These are phyloP conservation scores for Hericium alpestre DNA, from an alignment of 768 basidiomycete species.

Conservation along the genomic window DNA sequence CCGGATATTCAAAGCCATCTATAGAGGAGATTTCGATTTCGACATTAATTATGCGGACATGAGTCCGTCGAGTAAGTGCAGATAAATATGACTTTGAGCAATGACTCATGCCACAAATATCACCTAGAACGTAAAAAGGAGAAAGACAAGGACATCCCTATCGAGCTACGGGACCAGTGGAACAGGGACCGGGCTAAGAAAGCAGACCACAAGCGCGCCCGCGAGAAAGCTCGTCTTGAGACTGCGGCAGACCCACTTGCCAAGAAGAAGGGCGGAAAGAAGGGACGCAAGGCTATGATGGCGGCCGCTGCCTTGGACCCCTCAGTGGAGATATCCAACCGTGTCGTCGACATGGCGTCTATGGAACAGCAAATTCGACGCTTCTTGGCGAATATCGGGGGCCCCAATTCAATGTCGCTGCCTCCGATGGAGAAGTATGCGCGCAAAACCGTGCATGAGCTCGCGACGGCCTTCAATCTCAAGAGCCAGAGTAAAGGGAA, in stretches of 20 bases:
- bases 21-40: conserved; percentile 36
- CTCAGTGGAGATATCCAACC: conserved; percentile 31
- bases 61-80: conserved; percentile 40
- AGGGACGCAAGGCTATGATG: conserved; percentile 57
- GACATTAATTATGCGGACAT: conserved; percentile 22
- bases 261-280: conserved; percentile 55
- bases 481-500: conserved; percentile 69
- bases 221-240: conserved; percentile 44
- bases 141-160: conserved; percentile 32
- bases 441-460: conserved; percentile 65
- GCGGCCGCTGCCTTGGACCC: conserved; percentile 43
- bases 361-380: conserved; percentile 59
- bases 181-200: conserved; percentile 76
- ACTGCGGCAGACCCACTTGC: conserved; percentile 54
- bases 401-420: conserved; percentile 45
- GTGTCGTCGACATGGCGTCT: conserved; percentile 54
- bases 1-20: conserved; percentile 49
- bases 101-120: neutral
- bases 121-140: conserved; percentile 36
- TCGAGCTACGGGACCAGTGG: conserved; percentile 61
- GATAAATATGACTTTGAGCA: neutral
- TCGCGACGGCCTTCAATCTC: conserved; percentile 70
- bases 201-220: conserved; percentile 58
- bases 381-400: conserved; percentile 52
- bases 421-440: conserved; percentile 71